Base-by-base conservation (phyloP, 2,329 filamentous ascomycete genomes). In the Penicillium oxalicum region DNA sequence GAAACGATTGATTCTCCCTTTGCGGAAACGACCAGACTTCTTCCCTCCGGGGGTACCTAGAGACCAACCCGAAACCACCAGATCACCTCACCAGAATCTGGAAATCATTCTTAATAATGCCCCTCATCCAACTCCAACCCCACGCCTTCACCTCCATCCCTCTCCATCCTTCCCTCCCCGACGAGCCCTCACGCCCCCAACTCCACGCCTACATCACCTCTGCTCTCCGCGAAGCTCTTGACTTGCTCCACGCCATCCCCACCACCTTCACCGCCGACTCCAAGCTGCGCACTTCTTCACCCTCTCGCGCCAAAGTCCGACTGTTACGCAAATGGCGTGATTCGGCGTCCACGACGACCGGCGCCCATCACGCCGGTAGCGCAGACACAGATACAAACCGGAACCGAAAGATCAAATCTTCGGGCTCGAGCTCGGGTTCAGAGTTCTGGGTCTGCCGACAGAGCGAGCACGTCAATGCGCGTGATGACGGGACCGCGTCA, bases 371-470 rank as follows among this genome's bases (percentile, higher is more conserved):
- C 4, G 4, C 8, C 9, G 18, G 40, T n/a, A 27, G 18, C 29
- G 29, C 2, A 2, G 11, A 4, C 4, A 11, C 29, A 32, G 29
- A 11, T 13, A 9, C 35, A 8, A 13, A 13, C n/a, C 4, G 9
- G n/a, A 9, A 27, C 11, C 4, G 6, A 41, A 36, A 2, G 36
- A 32, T 4, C 11, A 11, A 32, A 8, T 32, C 29, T 11, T 5
- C 29, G 8, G 11, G 11, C 29, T 32, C 29, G 7, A 7, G 29
- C 29, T 32, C 29, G 7, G 2, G 47, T 12, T 52, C 56, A 12
- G 69, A 72, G 40, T 64, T 67, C 56, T 74, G 71, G 71, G 63
- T 67, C 27, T 70, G 67, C 43, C 66, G 71, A n/a, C 62, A 62
- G 38, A 72, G 68, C 35, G 53, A 68, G 25, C 71, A 73, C 48